Percentiles rank a stretch among this genome's conserved stretches.
These are phyloP conservation scores for Chlamydomonas sphaeroides DNA, from an alignment of 139 green algal species.

Conservation along the genomic window DNA sequence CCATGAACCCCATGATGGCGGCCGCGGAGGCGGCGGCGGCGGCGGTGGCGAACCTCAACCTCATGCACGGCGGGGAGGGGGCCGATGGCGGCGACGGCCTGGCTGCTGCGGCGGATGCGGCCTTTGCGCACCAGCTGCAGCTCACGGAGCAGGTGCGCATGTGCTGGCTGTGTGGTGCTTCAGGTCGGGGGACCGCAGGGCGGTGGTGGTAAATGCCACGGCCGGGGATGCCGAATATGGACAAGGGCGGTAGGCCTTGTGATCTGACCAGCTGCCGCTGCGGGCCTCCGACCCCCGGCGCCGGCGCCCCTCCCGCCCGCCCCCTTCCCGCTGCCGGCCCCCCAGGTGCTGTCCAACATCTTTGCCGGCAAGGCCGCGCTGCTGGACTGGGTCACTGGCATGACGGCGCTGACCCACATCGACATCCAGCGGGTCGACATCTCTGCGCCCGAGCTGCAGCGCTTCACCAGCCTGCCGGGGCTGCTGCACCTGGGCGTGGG, in stretches of 20 bases:
- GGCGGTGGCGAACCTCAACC: slow-evolving; percentile 2
- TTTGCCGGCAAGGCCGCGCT: slow-evolving; percentile 30
- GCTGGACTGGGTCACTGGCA: slow-evolving; percentile 31
- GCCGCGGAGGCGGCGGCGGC: slow-evolving; percentile 17
- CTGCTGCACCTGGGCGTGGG: slow-evolving; percentile 49
- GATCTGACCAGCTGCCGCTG: too few species aligned
- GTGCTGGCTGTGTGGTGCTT: too few species aligned
- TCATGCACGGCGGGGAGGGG: not conserved
- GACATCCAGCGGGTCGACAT: slow-evolving; percentile 39
- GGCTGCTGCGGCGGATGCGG: not conserved
- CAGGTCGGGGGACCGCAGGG: too few species aligned
- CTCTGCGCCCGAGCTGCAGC: slow-evolving; percentile 9
- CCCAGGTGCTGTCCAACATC: slow-evolving; percentile 39
- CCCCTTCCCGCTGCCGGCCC: not conserved
- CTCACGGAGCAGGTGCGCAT: slow-evolving; percentile 24
- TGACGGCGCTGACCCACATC: slow-evolving; percentile 32
- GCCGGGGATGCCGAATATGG: too few species aligned
- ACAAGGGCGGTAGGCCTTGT: too few species aligned
- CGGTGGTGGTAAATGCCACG: not conserved
- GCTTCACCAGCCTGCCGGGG: slow-evolving; percentile 17
- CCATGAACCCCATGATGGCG: slow-evolving; percentile 7
- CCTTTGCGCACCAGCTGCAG: slow-evolving; percentile 29
- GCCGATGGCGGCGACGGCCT: not conserved
- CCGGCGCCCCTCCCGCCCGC: not conserved
- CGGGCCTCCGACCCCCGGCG: too few species aligned